Percentiles rank a stretch among this genome's conserved stretches.
Evolutionary conservation across 2,329 filamentous ascomycete species (phyloP).

Genomic region (Pseudocercospora vitis): DNA sequence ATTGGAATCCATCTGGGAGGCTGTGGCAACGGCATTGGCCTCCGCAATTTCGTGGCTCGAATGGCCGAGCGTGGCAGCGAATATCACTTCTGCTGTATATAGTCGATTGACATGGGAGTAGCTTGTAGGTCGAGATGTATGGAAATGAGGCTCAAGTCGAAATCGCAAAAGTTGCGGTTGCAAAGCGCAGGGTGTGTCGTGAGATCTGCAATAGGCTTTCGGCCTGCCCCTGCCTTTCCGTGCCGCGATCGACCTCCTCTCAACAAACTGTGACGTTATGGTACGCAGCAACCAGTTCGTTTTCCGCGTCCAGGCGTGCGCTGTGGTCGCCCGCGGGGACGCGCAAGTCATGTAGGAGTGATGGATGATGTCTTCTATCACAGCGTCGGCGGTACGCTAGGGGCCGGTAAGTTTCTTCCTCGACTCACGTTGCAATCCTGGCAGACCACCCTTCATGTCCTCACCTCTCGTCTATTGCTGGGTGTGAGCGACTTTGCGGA

Average conservation of each 20-base stretch:
- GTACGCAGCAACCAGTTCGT: slow-evolving; percentile 4
- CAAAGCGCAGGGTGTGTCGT: not conserved
- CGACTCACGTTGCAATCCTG: not conserved
- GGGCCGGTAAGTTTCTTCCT: not conserved
- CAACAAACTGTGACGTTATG: slow-evolving; percentile 9
- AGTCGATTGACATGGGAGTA: not conserved
- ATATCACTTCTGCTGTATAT: not conserved
- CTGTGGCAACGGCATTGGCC: slow-evolving; percentile 1
- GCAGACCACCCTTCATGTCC: not conserved
- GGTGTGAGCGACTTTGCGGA: not conserved
- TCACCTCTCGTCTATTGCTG: not conserved
- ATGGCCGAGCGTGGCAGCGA: not conserved
- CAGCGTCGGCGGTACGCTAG: slow-evolving; percentile 5
- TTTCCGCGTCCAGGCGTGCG: slow-evolving; percentile 9
- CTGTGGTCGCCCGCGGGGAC: slow-evolving; percentile 4
- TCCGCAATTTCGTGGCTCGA: not conserved
- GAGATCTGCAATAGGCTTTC: not conserved
- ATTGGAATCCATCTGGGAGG: not conserved
- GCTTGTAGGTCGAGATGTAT: not conserved
- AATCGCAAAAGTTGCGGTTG: not conserved
- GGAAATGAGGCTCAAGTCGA: not conserved
- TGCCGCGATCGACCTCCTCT: not conserved
- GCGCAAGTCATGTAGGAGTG: slow-evolving; percentile 5
- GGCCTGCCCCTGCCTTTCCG: too few relatives aligned
- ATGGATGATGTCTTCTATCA: slow-evolving; percentile 5